Percentiles rank a stretch among this genome's conserved stretches.
phyloP scores from a whole-genome alignment of 306 rosid genomes.

The Citrullus mucosospermus region DNA sequence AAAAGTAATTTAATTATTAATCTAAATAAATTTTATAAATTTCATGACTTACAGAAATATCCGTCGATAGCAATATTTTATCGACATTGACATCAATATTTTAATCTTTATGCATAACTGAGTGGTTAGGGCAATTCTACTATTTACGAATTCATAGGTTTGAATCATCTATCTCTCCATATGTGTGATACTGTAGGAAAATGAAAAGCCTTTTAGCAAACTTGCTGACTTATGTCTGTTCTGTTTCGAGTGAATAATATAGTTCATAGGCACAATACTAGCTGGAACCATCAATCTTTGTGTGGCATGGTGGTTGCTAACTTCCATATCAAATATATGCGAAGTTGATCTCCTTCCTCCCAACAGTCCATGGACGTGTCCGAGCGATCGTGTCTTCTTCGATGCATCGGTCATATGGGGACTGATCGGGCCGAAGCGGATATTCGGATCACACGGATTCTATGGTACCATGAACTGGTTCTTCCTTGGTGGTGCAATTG shows the following conservation, averaged over 20 bases:
- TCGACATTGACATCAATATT: too few relatives aligned
- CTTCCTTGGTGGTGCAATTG: slow-evolving; percentile 18
- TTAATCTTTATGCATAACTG: too few relatives aligned
- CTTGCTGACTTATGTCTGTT: neutral
- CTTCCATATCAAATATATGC: slow-evolving; percentile 16
- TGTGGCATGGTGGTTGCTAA: slow-evolving; percentile 25
- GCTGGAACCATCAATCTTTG: slow-evolving; percentile 23
- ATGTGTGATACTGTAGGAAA: neutral
- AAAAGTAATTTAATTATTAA: too few relatives aligned
- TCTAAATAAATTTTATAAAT: too few relatives aligned
- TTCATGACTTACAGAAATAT: too few relatives aligned
- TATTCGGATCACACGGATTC: slow-evolving; percentile 18
- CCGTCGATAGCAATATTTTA: too few relatives aligned
- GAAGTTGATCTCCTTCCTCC: slow-evolving; percentile 8
- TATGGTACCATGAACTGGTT: slow-evolving; percentile 25
- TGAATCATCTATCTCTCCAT: neutral
- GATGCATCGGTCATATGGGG: slow-evolving; percentile 28
- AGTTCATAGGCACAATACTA: slow-evolving; percentile 21
- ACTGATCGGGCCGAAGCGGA: slow-evolving; percentile 20
- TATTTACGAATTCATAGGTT: neutral
- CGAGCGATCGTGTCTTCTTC: slow-evolving; percentile 19
- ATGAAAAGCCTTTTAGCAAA: neutral
- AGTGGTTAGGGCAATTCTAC: neutral
- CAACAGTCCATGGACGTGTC: slow-evolving; percentile 30
- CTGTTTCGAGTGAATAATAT: neutral